Evolutionary conservation across 352 stramenopile species (phyloP), one percentile per base, ranked within the genome.

Genomic region (Globisporangium uncinulatum): DNA sequence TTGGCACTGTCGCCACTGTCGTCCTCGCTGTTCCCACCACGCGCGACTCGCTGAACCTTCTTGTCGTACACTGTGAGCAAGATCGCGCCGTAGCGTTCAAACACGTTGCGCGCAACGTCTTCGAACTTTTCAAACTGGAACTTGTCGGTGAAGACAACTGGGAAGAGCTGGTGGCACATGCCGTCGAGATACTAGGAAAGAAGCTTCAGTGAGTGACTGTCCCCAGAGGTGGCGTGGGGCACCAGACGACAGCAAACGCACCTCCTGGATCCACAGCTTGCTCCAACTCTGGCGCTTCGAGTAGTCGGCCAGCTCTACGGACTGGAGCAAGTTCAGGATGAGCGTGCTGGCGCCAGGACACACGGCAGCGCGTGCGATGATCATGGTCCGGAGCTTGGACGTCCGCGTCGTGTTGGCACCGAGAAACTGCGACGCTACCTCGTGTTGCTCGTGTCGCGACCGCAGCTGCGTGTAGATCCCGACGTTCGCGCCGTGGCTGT

Each of bases 281-380:
- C 45, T 37, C 49, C 65, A 64, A 31, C 55, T 65, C 21, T 62
- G 37, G 20, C 57, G 54, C 36, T 73, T 79, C 0, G 54, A 54
- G 19, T 86, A 83, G 13, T 86, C 75, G 5, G 55, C 37, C 46
- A 61, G 43, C 20, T 74, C 65, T 8, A 79, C 69, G 0, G 77
- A 88, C 11, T 74, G 77, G 17, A 90, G 64, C n/a, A 90, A 54
- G 15, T 90, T 90, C 8, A 84, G 56, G 36, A 90, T 81, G 6
- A 90, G 59, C 2, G 80, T 82, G 49, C 76, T 85, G 1, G 74
- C 73, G 8, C 80, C 77, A 13, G 73, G 75, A 54, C 77, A 90
- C 11, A 86, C 54, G 32, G 73, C 63, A 13, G 71, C 68, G 56
- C 76, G 74, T 19, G 73, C 73, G 39, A 90, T 51, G 31, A 90